Conservation (phyloP, 139 green algal genomes). For the Coelastrella sp. region DNA sequence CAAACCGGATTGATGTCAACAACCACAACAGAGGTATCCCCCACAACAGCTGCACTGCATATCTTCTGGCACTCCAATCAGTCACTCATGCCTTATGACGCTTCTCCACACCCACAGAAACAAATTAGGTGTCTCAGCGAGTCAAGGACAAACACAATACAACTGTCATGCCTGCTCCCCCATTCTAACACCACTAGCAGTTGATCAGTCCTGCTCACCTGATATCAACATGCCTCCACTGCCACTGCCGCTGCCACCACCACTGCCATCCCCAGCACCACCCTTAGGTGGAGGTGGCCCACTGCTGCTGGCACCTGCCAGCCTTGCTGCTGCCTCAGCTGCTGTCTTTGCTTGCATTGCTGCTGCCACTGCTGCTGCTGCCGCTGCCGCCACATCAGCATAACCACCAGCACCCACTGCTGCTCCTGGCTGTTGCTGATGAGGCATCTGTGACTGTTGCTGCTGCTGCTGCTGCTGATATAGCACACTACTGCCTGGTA, state of each 20-base stretch:
- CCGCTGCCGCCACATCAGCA: constrained; percentile 28
- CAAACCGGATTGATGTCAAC: too few relatives aligned
- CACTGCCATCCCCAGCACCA: neutral
- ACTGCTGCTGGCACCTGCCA: neutral
- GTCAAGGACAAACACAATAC: neutral
- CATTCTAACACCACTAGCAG: neutral
- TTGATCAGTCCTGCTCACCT: neutral
- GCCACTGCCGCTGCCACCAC: constrained; percentile 8
- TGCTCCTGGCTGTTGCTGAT: constrained; percentile 12
- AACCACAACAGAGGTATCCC: too few relatives aligned
- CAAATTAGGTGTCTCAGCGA: too few relatives aligned
- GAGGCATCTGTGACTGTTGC: neutral
- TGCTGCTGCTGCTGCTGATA: constrained; percentile 25
- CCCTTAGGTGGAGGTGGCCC: neutral
- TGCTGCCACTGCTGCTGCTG: constrained; percentile 38
- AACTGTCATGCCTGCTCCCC: neutral
- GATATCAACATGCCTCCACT: neutral
- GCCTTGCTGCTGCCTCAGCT: constrained; percentile 48
- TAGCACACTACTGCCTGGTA: neutral
- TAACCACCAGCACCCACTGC: neutral
- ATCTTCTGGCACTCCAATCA: too few relatives aligned
- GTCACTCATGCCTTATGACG: too few relatives aligned
- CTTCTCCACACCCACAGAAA: too few relatives aligned
- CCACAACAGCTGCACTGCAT: too few relatives aligned
- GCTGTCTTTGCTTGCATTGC: constrained; percentile 42